Evolutionary conservation across 306 rosid species (phyloP).

Genomic region (Styphnolobium japonicum): DNA sequence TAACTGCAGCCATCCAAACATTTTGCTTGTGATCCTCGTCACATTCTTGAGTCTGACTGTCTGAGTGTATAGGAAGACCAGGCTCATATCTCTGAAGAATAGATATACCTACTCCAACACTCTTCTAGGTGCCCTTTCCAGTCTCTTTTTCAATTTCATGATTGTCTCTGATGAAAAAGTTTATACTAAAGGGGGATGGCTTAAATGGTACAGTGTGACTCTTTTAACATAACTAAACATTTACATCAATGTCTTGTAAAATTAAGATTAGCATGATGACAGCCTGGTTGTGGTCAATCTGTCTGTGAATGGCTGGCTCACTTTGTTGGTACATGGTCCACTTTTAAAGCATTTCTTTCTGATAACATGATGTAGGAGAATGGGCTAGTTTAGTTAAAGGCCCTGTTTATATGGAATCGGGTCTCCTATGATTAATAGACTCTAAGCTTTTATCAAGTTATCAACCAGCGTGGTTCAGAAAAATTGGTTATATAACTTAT

Average conservation of each 20-base stretch:
- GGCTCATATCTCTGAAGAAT: too few species aligned
- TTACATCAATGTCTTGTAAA: neutral
- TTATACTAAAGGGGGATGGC: too few species aligned
- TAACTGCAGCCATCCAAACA: too few species aligned
- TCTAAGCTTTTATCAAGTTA: neutral
- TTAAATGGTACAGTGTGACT: neutral
- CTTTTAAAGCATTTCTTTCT: neutral
- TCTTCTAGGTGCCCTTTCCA: neutral
- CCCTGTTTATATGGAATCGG: neutral
- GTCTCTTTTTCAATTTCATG: neutral
- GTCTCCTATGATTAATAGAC: neutral
- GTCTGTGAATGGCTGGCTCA: neutral
- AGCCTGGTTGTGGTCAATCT: neutral
- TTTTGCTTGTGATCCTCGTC: too few species aligned
- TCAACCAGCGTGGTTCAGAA: neutral
- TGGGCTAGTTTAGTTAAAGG: neutral
- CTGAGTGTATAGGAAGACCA: too few species aligned
- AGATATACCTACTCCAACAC: too few species aligned
- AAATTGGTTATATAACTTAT: neutral
- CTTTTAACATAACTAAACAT: neutral
- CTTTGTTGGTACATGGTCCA: neutral
- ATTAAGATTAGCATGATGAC: neutral
- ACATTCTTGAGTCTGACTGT: too few species aligned
- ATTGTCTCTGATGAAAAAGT: neutral
- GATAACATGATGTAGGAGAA: neutral